Evolutionary conservation across 1,139 yeast genomes (phyloP).

Genomic region (Groenewaldozyma sp.): DNA sequence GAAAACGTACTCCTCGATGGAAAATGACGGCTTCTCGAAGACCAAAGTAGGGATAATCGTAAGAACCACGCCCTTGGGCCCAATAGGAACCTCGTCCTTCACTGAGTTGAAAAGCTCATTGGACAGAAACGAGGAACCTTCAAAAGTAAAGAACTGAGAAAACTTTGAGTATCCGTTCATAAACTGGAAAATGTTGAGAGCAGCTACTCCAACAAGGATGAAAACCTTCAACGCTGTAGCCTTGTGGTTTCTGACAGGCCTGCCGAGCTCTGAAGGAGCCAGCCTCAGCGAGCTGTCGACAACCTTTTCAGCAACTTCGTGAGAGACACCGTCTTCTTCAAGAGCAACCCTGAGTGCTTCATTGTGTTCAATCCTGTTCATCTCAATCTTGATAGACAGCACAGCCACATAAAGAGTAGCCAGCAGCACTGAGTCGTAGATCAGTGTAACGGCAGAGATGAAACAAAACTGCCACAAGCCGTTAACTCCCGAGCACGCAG

Average conservation of each 20-base stretch:
- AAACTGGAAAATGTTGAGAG: conserved; percentile 46
- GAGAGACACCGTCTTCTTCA: conserved; percentile 89
- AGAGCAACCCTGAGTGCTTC: conserved; percentile 71
- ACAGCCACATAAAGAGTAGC: conserved; percentile 82
- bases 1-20: conserved; percentile 55
- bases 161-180: conserved; percentile 1
- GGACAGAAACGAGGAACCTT: conserved; percentile 8
- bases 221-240: conserved; percentile 53
- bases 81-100: conserved; percentile 10
- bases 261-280: conserved; percentile 12
- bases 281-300: conserved; percentile 32
- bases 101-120: conserved; percentile 7
- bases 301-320: conserved; percentile 59
- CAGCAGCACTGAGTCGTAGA: conserved; percentile 65
- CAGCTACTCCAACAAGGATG: conserved; percentile 59
- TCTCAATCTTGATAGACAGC: conserved; percentile 81
- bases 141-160: conserved; percentile 40
- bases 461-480: conserved; percentile 73
- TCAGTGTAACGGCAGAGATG: conserved; percentile 61
- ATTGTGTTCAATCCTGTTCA: conserved; percentile 78
- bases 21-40: conserved; percentile 50
- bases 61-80: conserved; percentile 44
- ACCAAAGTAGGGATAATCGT: conserved; percentile 59
- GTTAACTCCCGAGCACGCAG: conserved; percentile 60
- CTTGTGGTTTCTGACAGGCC: conserved; percentile 28